phyloP scores from a whole-genome alignment of 2,329 filamentous ascomycete genomes.

The Cytospora schulzeri region DNA sequence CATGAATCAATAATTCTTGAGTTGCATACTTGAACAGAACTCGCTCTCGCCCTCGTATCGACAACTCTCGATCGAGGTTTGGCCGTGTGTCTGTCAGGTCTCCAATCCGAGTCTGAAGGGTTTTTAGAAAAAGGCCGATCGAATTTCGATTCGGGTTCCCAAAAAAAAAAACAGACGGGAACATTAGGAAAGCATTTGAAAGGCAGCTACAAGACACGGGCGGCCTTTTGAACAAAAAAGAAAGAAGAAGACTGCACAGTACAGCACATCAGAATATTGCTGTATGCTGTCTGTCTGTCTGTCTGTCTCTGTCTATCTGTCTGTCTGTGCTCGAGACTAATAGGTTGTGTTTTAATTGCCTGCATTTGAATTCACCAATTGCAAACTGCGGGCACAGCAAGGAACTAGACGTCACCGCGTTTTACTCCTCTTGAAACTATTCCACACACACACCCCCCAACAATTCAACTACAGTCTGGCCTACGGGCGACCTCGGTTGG shows the following conservation, averaged over 20 bases:
- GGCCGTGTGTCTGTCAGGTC: background rate
- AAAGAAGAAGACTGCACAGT: background rate
- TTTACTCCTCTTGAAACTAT: background rate
- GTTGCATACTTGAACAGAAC: background rate
- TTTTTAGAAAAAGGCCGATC: background rate
- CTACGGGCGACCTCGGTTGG: constrained; percentile 9
- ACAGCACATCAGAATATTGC: background rate
- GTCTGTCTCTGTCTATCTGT: background rate
- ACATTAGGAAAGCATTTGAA: background rate
- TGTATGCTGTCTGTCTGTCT: background rate
- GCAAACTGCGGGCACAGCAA: background rate
- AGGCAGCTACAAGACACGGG: background rate
- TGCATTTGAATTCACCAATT: background rate
- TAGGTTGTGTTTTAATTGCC: background rate
- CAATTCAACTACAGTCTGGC: background rate
- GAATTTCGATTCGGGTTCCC: background rate
- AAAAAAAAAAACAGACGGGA: no score
- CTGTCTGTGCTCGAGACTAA: background rate
- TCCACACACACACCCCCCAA: background rate
- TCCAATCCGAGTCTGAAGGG: background rate
- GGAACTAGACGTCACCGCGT: background rate
- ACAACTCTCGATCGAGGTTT: background rate
- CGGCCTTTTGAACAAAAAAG: background rate
- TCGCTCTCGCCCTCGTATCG: background rate
- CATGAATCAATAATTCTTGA: background rate